Evolutionary conservation across 108 stramenopile genomes (phyloP), one percentile per base, ranked within the genome.

Genomic region (Skeletonema costatum): DNA sequence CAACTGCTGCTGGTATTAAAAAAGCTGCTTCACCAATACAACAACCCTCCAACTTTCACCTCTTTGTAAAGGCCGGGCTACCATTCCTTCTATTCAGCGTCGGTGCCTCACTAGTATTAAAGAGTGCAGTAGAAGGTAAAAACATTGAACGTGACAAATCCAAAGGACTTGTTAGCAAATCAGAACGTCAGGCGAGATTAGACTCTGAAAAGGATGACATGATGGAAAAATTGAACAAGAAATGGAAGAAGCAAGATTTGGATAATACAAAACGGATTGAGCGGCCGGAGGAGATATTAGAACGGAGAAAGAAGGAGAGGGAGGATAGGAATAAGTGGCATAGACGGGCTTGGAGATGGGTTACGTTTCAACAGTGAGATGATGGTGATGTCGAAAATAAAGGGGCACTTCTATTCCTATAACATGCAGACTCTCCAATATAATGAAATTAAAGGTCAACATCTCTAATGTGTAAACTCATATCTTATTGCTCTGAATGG

Each of bases 251-350:
- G 29, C 62, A 80, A 67, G 90, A 92, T 56, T 96, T 92, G 75
- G 95, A 96, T 81, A 96, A 96, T 75, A 96, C 95, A 8, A 92
- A 90, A 81, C 70, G 95, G 38, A 96, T 96, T 73, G 91, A 93
- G 68, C 76, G 95, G 60, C 95, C 95, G 11, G 92, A 96, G 17
- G 95, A 96, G 70, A 87, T 96, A 32, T 82, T 96, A 75, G 94
- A 88, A 53, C 77, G 92, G 51, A 76, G 94, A 21, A 78, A 87
- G 60, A 62, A 80, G 70, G 94, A 95, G 83, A 83, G 95, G 42
- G 92, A 96, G 76, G 79, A 80, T 44, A 80, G 90, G 36, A 96
- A 93, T 82, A 72, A 64, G 12, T 96, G 95, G 95, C 87, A 96
- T 65, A 83, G 78, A 74, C 78, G 95, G 60, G 70, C 71, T 44